Evolutionary conservation across 2,329 filamentous ascomycete genomes (phyloP).

Genomic region (Diplodia sapinea): DNA sequence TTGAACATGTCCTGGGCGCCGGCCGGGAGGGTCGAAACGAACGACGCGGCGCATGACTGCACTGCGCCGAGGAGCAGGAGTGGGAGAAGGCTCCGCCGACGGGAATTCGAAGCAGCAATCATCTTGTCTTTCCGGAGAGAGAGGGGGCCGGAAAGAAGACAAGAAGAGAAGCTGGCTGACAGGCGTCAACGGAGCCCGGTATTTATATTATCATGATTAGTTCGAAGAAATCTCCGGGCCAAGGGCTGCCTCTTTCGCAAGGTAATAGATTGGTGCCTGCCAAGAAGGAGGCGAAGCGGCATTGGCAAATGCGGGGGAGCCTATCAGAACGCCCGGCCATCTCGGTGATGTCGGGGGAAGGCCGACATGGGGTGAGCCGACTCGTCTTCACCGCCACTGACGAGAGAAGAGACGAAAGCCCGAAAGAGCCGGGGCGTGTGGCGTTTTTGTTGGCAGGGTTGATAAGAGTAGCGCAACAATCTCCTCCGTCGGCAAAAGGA

Average conservation of each 20-base stretch:
- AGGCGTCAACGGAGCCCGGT: neutral
- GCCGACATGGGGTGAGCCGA: neutral
- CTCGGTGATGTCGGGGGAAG: constrained; percentile 17
- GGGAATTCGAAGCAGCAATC: neutral
- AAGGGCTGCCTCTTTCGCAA: neutral
- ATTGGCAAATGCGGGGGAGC: constrained; percentile 8
- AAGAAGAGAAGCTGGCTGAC: neutral
- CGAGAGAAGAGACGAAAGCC: no score
- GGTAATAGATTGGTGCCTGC: constrained; percentile 1
- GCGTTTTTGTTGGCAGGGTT: neutral
- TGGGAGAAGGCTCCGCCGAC: neutral
- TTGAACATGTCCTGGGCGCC: constrained; percentile 40
- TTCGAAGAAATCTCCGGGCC: neutral
- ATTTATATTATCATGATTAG: neutral
- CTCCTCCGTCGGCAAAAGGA: neutral
- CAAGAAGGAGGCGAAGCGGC: neutral
- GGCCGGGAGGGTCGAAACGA: constrained; percentile 14
- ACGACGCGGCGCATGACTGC: constrained; percentile 12
- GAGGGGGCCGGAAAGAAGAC: neutral
- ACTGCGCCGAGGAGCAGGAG: constrained; percentile 9
- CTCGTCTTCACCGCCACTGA: constrained; percentile 14
- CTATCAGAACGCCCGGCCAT: constrained; percentile 21
- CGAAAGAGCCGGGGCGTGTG: neutral
- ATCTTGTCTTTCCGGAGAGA: neutral
- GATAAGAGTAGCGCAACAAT: neutral